Base-by-base conservation (phyloP, 2,329 filamentous ascomycete genomes). In the Cercospora zeina region DNA sequence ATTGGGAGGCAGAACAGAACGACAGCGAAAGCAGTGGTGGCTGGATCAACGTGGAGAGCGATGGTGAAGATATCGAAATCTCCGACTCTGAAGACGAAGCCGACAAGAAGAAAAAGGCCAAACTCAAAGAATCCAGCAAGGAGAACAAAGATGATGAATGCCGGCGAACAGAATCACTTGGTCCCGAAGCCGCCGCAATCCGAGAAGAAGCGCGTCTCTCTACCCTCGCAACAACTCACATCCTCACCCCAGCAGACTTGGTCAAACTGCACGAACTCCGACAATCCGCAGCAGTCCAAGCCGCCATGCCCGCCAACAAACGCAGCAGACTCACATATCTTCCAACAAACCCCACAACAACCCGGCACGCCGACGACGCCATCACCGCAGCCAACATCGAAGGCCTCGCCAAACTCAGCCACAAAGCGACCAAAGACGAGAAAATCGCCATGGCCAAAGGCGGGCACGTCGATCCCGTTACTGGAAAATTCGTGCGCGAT, bases 161-260 rank as follows among this genome's bases (percentile, higher is more conserved):
- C n/a, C 63, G 66, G 10, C 73, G 76, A 50, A 75, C 73, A 16
- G 70, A 68, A 1, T 70, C 71, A 14, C 61, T 71, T 9, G 71
- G 71, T 49, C 65, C 69, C 3, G 72, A 71, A 53, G 68, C 68
- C 4, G 72, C 71, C 0, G 66, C 67, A 31, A 71, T 68, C 49
- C 64, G 66, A 63, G 66, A 73, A 58, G 72, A 74, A 53, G 68
- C 72, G 13, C 74, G 73, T 14, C 71, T 78, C 34, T 87, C 88
- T 11, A 91, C 87, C 70, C 85, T 97, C 47, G 93, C 93, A n/a
- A 96, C 91, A 0, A 96, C 91, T 1, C 89, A 90, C 54, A 96
- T 99, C 67, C 87, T 99, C 65, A 99, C 95, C 0, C 95, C 95
- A 0, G 95, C 95, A 11, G 95, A 99, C 77, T 84, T 97, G n/a